Evolutionary conservation across 1,284 basidiomycete genomes (phyloP), one percentile per base, ranked within the genome.

Genomic region (Apiotrichum veenhuisii): DNA sequence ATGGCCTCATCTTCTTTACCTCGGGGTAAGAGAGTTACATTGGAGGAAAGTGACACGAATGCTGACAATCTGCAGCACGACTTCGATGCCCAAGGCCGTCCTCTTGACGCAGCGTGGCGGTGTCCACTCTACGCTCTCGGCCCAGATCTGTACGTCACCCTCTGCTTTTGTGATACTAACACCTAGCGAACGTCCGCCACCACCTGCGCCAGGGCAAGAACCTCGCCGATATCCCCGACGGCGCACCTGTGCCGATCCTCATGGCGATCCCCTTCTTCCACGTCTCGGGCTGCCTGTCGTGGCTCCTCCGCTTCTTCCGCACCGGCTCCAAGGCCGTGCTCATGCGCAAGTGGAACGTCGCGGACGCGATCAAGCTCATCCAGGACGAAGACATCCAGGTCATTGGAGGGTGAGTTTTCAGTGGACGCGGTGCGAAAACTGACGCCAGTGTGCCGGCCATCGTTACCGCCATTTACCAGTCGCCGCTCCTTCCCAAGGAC

Each of bases 1-100:
- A 74, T 58, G 73, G 63, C 18, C 64, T 71, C 25, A 69, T 74
- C 51, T 75, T 73, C 64, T 75, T 73, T 58, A 71, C 73, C 3
- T 58, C 57, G 0, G 61, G 59, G 51, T 57, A 23, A 2, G 45
- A n/a, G n/a, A n/a, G 40, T 2, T 23, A n/a, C 1, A 17, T 25
- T 22, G 4, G 9, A 7, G 7, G 30, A 5, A 5, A 30, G 30
- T 30, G 30, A 30, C 12, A 30, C 12, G 12, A 30, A n/a, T n/a
- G n/a, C n/a, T 26, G 10, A 37, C 41, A 37, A 38, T 40, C 42
- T 68, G 61, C 8, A 74, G 54, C 17, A 61, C 59, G 8, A 61
- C 59, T 7, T 47, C 50, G 15, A 44, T 38, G 20, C 70, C 72
- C 15, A 75, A 73, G 63, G 73, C 71, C 0, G 72, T 73, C 10